Evolutionary conservation across 441 rosid genomes (phyloP).

Genomic region (Kokia cookei): DNA sequence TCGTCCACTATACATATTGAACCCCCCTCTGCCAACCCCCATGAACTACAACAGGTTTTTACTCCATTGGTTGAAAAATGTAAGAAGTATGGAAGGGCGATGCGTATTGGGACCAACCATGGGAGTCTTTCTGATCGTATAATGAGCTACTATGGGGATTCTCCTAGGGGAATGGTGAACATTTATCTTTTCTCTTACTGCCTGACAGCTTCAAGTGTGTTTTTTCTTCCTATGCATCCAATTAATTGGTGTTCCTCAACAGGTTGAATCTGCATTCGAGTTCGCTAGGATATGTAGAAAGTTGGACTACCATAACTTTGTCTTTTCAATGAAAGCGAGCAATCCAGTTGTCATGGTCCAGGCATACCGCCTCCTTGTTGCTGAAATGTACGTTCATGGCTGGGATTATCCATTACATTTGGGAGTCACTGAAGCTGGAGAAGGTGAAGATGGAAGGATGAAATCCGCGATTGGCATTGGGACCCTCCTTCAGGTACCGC

Average conservation of each 20-base stretch:
- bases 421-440: slow-evolving; percentile 99
- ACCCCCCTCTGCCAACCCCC: not conserved
- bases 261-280: slow-evolving; percentile 99
- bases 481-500: slow-evolving; percentile 82
- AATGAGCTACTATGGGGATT: slow-evolving; percentile 97
- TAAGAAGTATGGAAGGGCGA: slow-evolving; percentile 91
- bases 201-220: not conserved
- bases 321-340: slow-evolving; percentile 99
- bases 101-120: slow-evolving; percentile 98
- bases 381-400: slow-evolving; percentile 95
- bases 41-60: slow-evolving; percentile 49
- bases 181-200: slow-evolving; percentile 9
- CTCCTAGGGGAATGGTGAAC: slow-evolving; percentile 95
- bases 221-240: slow-evolving; percentile 8
- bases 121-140: slow-evolving; percentile 99
- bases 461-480: slow-evolving; percentile 98
- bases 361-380: slow-evolving; percentile 87
- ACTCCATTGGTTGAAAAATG: slow-evolving; percentile 96
- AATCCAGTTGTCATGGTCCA: slow-evolving; percentile 98
- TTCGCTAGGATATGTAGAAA: slow-evolving; percentile 71
- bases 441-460: slow-evolving; percentile 99
- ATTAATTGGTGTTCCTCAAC: slow-evolving; percentile 17
- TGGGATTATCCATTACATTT: slow-evolving; percentile 97
- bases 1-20: not conserved
- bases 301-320: slow-evolving; percentile 89